Base-by-base conservation (phyloP, 495 filamentous ascomycete genomes). In the Penicillium malachiteum region DNA sequence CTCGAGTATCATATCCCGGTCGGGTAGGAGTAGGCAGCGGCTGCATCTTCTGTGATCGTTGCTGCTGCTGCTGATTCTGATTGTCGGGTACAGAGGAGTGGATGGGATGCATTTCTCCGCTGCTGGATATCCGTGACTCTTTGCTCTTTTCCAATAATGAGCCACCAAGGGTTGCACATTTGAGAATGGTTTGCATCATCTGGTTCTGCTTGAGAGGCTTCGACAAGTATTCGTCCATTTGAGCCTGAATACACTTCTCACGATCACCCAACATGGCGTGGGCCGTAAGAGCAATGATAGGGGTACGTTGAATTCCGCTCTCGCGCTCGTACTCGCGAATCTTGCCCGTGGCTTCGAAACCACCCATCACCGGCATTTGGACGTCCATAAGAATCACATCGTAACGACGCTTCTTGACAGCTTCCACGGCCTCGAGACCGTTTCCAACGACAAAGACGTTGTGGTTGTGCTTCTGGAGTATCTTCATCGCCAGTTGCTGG, bases 331-430 rank as follows among this genome's bases (percentile, higher is more conserved):
- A 97, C 63, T 96, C 92, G 47, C 95, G 87, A 57, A 99, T 99
- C 78, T 94, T 96, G 50, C 86, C 91, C 16, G 95, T 99, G 37
- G 95, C 91, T 73, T 99, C 95, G 69, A 97, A 99, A 35, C 95
- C 95, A 60, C 95, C 95, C 92, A 99, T 97, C 56, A 97, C 87
- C 17, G 95, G 95, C 95, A 99, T 99, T 70, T 97, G 95, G 7
- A 99, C 95, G 63, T 99, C 94, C 94, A 99, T 99, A 44, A 99
- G 75, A 57, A 98, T 94, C 62, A 96, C 90, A 72, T 98, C 94
- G 65, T 93, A 98, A 58, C 90, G 87, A 73, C 89, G 91, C 63
- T 86, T 83, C 76, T 91, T 91, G 58, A 97, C 84, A 26, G 87
- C 86, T 57, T 97, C 90, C 12, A 97, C 83, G 0, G 94, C 94